Evolutionary conservation across 2,329 filamentous ascomycete genomes (phyloP), one percentile per base, ranked within the genome.

Genomic region (Hymenotorrendiella dingleyae): DNA sequence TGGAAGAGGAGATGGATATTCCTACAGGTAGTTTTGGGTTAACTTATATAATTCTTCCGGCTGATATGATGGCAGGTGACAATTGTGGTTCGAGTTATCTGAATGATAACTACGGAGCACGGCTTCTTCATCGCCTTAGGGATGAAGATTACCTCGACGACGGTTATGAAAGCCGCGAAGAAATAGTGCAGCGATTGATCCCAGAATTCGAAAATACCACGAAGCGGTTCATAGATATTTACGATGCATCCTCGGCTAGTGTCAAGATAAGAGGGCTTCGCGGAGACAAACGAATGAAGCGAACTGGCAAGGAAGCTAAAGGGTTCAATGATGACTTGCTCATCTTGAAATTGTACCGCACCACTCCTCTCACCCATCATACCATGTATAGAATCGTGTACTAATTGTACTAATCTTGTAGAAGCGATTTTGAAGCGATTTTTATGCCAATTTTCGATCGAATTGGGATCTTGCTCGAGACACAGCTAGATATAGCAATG

Each of bases 401-500:
- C n/a, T n/a, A n/a, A n/a, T n/a, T n/a, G n/a, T n/a, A n/a, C n/a
- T n/a, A n/a, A n/a, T n/a, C n/a, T n/a, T n/a, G 11, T 24, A 54
- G 46, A 9, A n/a, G 40, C 4, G 53, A 55, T 21, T 54, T 45
- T 36, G 24, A 48, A n/a, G 39, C 33, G 1, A 52, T 54, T 8
- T 54, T 49, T 24, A 2, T 34, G 10, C 47, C 47, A 6, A 43
- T 55, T 8, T 30, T 51, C 3, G 5, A 28, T 6, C 45, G 49
- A 20, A 32, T 49, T 6, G 39, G 39, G 2, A 9, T 6, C 3
- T 19, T 54, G 10, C 19, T 55, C 0, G n/a, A 17, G 21, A 4
- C 2, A 14, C 21, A 34, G 19, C 30, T 34, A 2, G 30, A 34
- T 7, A 12, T 34, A 6, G 19, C 10, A 6, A 7, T 34, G 2